Evolutionary conservation across 768 basidiomycete species (phyloP).

Genomic region (Exsudoporus frostii): DNA sequence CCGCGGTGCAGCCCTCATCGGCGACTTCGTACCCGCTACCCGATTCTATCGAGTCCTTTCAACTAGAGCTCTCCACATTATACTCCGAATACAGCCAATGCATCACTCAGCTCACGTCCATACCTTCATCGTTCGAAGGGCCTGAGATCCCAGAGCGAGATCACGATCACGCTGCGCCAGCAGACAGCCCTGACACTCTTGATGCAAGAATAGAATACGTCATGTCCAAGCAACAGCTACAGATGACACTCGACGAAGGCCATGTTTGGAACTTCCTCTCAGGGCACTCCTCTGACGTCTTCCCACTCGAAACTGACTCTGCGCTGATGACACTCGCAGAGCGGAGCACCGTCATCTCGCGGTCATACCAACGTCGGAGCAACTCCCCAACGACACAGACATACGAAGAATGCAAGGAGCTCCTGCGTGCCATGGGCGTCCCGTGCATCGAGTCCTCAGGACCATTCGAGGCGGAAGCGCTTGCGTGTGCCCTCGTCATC

Average conservation of each 20-base stretch:
- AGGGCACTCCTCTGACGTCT: slow-evolving; percentile 5
- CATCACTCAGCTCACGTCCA: slow-evolving; percentile 41
- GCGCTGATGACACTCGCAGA: slow-evolving; percentile 37
- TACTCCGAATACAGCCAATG: slow-evolving; percentile 51
- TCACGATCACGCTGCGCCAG: slow-evolving; percentile 1
- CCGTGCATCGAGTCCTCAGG: slow-evolving; percentile 67
- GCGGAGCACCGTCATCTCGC: slow-evolving; percentile 54
- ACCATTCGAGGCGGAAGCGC: slow-evolving; percentile 80
- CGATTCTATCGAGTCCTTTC: slow-evolving; percentile 30
- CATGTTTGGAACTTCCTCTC: slow-evolving; percentile 52
- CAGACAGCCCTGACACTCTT: slow-evolving; percentile 21
- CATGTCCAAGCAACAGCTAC: slow-evolving; percentile 61
- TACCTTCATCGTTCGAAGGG: slow-evolving; percentile 32
- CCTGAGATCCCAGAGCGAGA: slow-evolving; percentile 9
- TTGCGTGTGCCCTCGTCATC: slow-evolving; percentile 75
- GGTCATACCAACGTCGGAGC: slow-evolving; percentile 63
- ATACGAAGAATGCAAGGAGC: slow-evolving; percentile 66
- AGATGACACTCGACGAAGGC: slow-evolving; percentile 59
- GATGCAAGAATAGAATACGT: slow-evolving; percentile 42
- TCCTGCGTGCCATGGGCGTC: slow-evolving; percentile 79
- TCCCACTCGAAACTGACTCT: slow-evolving; percentile 20
- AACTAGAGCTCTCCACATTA: slow-evolving; percentile 40
- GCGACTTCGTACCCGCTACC: background rate
- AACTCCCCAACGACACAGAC: slow-evolving; percentile 60
- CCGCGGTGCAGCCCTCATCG: slow-evolving; percentile 17